phyloP scores from a whole-genome alignment of 1,139 yeast species.

The Debaryomycetaceae sp. region DNA sequence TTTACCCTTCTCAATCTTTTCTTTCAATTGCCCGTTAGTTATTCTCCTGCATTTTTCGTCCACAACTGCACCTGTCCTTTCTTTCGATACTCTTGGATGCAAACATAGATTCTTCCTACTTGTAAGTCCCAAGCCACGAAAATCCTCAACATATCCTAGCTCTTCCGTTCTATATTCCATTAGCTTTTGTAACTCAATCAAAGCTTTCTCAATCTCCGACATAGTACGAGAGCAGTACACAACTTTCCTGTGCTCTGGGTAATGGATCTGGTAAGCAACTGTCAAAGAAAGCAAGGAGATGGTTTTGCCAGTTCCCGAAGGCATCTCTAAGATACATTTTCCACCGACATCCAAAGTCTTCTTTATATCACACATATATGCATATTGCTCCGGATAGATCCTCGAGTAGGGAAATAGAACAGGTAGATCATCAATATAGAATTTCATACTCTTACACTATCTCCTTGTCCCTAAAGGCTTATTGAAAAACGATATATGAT shows the following conservation, averaged over 20 bases:
- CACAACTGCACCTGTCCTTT: constrained; percentile 87
- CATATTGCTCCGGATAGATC: constrained; percentile 97
- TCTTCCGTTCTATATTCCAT: constrained; percentile 85
- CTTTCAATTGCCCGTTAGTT: constrained; percentile 86
- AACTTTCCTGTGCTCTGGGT: constrained; percentile 91
- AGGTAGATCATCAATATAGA: constrained; percentile 91
- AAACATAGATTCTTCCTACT: constrained; percentile 91
- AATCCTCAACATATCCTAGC: constrained; percentile 80
- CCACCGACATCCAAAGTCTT: constrained; percentile 94
- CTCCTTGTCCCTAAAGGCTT: too few relatives aligned
- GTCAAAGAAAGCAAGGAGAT: constrained; percentile 86
- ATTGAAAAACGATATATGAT: too few relatives aligned
- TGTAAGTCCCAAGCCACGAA: constrained; percentile 90
- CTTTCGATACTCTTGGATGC: constrained; percentile 84
- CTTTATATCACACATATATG: constrained; percentile 94
- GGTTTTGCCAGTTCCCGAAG: constrained; percentile 99
- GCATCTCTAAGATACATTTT: constrained; percentile 97
- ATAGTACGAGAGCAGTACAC: constrained; percentile 98
- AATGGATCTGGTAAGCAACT: constrained; percentile 92
- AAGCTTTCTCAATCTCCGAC: constrained; percentile 97
- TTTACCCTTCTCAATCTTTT: constrained; percentile 51
- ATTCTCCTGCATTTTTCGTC: constrained; percentile 95
- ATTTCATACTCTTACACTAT: constrained; percentile 40
- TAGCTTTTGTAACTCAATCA: constrained; percentile 84
- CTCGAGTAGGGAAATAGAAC: constrained; percentile 96